These are phyloP conservation scores for Apophysomyces ossiformis DNA, from an alignment of 371 early-diverging fungal genomes.

Conservation along the genomic window DNA sequence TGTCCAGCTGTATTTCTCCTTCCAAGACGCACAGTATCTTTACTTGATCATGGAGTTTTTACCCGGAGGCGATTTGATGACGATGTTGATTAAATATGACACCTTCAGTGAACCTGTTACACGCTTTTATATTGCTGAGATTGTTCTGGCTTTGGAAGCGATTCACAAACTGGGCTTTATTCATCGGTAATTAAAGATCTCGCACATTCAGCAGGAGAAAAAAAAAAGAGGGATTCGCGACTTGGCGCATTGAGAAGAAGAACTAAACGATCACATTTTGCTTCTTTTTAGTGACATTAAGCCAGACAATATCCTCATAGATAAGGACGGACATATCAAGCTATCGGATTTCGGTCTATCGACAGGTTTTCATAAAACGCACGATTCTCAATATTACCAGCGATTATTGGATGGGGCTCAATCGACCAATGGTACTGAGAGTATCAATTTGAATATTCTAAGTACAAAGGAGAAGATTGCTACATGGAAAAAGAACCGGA, in stretches of 20 bases:
- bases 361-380: conserved; percentile 97
- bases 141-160: conserved; percentile 92
- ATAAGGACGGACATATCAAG: conserved; percentile 88
- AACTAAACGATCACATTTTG: conserved; percentile 6
- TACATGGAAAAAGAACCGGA: conserved; percentile 96
- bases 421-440: conserved; percentile 58
- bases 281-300: conserved; percentile 76
- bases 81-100: conserved; percentile 96
- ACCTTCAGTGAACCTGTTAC: conserved; percentile 97
- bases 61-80: conserved; percentile 98
- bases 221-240: too few species aligned
- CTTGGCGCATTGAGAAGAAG: too few species aligned
- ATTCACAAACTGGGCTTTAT: conserved; percentile 97
- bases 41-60: conserved; percentile 99
- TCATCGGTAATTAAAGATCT: conserved; percentile 73
- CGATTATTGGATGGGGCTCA: conserved; percentile 69
- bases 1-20: conserved; percentile 94
- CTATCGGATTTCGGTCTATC: conserved; percentile 98
- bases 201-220: too few species aligned
- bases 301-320: conserved; percentile 88
- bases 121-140: conserved; percentile 97
- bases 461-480: conserved; percentile 81
- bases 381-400: conserved; percentile 94
- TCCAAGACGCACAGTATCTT: conserved; percentile 93
- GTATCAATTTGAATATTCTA: conserved; percentile 81